Conservation (phyloP, 805 yeast genomes). For the Ogataea wickerhamii region DNA sequence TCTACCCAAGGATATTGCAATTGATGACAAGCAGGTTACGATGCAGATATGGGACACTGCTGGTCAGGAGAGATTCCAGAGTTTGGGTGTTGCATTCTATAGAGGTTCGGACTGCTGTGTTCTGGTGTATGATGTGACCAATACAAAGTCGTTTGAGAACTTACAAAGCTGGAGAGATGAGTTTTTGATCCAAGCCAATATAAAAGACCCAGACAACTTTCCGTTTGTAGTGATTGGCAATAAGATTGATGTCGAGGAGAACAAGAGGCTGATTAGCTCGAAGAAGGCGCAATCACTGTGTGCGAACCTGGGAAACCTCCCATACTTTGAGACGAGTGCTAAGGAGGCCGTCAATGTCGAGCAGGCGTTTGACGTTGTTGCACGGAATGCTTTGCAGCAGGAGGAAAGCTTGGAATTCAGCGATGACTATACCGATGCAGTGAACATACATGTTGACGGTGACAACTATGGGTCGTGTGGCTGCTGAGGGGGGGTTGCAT, state of each 20-base stretch:
- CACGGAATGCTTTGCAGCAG: constrained; percentile 92
- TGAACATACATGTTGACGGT: constrained; percentile 86
- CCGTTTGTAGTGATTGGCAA: constrained; percentile 95
- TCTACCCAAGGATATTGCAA: constrained; percentile 80
- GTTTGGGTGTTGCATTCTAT: constrained; percentile 94
- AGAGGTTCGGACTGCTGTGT: constrained; percentile 99
- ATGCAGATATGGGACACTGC: constrained; percentile 98
- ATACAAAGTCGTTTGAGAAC: constrained; percentile 87
- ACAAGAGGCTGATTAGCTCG: constrained; percentile 66
- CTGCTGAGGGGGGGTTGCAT: constrained; percentile 41
- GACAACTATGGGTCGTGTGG: constrained; percentile 68
- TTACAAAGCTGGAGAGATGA: constrained; percentile 93
- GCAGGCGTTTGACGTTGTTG: constrained; percentile 92
- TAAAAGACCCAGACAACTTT: constrained; percentile 88
- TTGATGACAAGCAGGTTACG: constrained; percentile 80
- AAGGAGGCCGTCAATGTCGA: constrained; percentile 95
- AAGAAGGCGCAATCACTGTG: constrained; percentile 47
- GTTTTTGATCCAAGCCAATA: constrained; percentile 89
- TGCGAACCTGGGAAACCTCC: constrained; percentile 59
- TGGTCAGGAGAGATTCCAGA: constrained; percentile 97
- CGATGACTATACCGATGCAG: constrained; percentile 95
- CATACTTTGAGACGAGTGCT: constrained; percentile 96
- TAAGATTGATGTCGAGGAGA: constrained; percentile 91
- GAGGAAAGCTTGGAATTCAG: constrained; percentile 87
- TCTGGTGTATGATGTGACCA: constrained; percentile 91